Evolutionary conservation across 495 filamentous ascomycete species (phyloP).

Genomic region (Darksidea phi): DNA sequence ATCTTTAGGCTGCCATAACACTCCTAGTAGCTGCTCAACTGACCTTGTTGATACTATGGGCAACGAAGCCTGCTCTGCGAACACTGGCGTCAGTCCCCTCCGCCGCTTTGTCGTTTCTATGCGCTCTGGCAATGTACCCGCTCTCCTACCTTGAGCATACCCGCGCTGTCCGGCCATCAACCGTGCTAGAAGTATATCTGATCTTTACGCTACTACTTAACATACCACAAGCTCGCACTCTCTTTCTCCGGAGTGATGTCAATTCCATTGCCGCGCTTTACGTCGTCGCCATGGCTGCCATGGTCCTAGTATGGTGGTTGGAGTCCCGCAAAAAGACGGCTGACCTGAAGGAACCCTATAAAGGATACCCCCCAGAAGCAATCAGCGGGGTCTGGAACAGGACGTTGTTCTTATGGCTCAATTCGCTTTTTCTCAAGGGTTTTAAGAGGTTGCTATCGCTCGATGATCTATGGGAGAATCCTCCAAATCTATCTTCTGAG

Average conservation of each 20-base stretch:
- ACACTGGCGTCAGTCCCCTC: constrained; percentile 51
- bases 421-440: constrained; percentile 47
- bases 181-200: constrained; percentile 59
- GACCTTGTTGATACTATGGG: constrained; percentile 11
- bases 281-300: constrained; percentile 48
- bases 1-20: constrained; percentile 7
- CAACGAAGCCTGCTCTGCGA: constrained; percentile 32
- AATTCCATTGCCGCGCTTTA: constrained; percentile 46
- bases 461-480: constrained; percentile 18
- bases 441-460: constrained; percentile 15
- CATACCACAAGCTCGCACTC: constrained; percentile 53
- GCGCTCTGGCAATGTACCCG: constrained; percentile 43
- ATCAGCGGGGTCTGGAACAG: constrained; percentile 54
- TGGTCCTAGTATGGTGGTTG: constrained; percentile 49
- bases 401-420: constrained; percentile 60
- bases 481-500: constrained; percentile 10
- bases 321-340: constrained; percentile 57
- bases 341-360: constrained; percentile 48
- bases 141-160: constrained; percentile 60
- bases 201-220: constrained; percentile 59
- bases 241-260: constrained; percentile 53
- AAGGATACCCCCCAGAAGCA: constrained; percentile 58
- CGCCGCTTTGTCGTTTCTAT: constrained; percentile 48
- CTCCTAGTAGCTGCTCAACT: constrained; percentile 37
- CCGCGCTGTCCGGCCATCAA: constrained; percentile 56